Evolutionary conservation across 2,329 filamentous ascomycete genomes (phyloP).

Genomic region (Colletotrichum spaethianum): DNA sequence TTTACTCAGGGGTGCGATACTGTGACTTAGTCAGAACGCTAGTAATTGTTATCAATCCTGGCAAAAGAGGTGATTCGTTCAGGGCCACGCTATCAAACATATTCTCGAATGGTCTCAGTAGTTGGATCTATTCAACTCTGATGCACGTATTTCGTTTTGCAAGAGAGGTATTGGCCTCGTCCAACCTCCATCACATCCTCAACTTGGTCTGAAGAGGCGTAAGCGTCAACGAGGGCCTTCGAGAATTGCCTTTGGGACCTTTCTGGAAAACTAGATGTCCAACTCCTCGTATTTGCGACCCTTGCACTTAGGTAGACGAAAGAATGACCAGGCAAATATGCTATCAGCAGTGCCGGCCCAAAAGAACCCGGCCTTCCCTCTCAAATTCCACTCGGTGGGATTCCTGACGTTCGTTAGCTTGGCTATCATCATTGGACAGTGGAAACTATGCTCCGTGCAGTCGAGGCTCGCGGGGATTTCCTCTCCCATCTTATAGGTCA

Average conservation of each 20-base stretch:
- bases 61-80: too few relatives aligned
- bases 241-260: constrained; percentile 56
- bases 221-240: constrained; percentile 49
- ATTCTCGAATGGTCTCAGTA: too few relatives aligned
- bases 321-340: constrained; percentile 64
- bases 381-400: constrained; percentile 54
- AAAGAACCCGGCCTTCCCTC: constrained; percentile 60
- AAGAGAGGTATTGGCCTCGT: too few relatives aligned
- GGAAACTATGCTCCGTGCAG: background rate
- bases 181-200: constrained; percentile 18
- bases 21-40: too few relatives aligned
- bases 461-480: background rate
- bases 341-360: constrained; percentile 59
- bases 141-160: too few relatives aligned
- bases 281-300: constrained; percentile 67
- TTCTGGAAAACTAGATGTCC: constrained; percentile 65
- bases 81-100: too few relatives aligned
- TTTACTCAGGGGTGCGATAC: too few relatives aligned
- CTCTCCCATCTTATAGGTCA: constrained; percentile 49
- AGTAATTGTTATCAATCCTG: too few relatives aligned
- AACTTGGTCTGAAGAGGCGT: constrained; percentile 10
- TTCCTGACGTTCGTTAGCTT: constrained; percentile 41
- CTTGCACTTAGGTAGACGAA: constrained; percentile 66
- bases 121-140: too few relatives aligned
- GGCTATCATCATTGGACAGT: background rate